Evolutionary conservation across 192 early-diverging fungal genomes (phyloP).

Genomic region (Coemansia sp.): DNA sequence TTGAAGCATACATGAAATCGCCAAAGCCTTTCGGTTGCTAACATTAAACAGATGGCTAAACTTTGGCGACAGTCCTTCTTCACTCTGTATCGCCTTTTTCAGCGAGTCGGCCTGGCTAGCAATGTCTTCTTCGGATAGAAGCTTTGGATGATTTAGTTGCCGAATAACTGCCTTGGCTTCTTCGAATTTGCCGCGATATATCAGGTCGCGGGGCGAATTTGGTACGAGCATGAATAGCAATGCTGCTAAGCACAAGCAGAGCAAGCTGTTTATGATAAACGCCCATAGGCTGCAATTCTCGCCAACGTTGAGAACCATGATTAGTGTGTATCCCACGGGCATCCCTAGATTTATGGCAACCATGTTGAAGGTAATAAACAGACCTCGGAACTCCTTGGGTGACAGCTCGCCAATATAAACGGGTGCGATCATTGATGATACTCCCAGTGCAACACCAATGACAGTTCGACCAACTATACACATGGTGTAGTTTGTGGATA

Average conservation of each 20-base stretch:
- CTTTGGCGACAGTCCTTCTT: conserved; percentile 2
- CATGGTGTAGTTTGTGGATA: conserved; percentile 11
- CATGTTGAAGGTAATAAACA: conserved; percentile 34
- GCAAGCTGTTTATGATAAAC: conserved; percentile 17
- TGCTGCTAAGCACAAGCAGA: conserved; percentile 12
- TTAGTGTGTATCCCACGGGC: conserved; percentile 20
- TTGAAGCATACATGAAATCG: conserved; percentile 27
- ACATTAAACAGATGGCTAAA: conserved; percentile 26
- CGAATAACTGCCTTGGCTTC: conserved; percentile 23
- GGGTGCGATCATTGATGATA: conserved; percentile 32
- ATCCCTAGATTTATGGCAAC: conserved; percentile 29
- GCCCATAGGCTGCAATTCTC: conserved; percentile 11
- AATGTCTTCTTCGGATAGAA: conserved; percentile 2
- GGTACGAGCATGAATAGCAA: conserved; percentile 22
- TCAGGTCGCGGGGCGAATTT: conserved; percentile 39
- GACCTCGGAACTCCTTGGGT: conserved; percentile 32
- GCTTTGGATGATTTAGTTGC: conserved; percentile 15
- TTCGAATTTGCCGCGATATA: conserved; percentile 13
- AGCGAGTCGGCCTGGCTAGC: conserved; percentile 7
- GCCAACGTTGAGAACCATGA: conserved; percentile 1
- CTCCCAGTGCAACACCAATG: conserved; percentile 28
- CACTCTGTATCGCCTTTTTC: conserved; percentile 8
- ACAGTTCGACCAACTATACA: conserved; percentile 24
- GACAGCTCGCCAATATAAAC: conserved; percentile 40
- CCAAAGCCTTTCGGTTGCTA: conserved; percentile 13